Base-by-base conservation (phyloP, 768 basidiomycete species). In the Macrolepiota albuminosa region DNA sequence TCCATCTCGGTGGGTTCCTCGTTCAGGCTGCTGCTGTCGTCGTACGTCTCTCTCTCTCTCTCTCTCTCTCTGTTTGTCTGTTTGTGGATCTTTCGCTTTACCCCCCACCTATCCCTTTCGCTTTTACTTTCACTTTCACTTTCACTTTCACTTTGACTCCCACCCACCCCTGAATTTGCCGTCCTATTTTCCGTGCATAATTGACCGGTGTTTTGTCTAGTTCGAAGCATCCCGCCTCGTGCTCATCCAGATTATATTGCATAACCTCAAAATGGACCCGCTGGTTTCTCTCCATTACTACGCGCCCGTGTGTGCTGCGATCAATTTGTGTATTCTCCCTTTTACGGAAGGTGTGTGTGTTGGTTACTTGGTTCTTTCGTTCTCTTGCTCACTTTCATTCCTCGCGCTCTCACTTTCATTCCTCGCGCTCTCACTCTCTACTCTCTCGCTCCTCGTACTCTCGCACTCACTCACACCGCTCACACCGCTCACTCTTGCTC, bases 181-280 rank as follows among this genome's bases (percentile, higher is more conserved):
- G 2, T 29, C 0, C 42, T n/a, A 55, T 40, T 40, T 16, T 58
- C 34, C 26, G 34, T 53, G 8, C 31, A 54, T 48, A 21, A 21
- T 1, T 21, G 29, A 14, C 40, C 40, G 14, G 39, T 14, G 6
- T 29, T 29, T 29, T 29, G 4, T 29, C 29, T 29, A 45, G 86
- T 98, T 98, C 69, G 96, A 99, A 74, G 89, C 93, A 1, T 89
- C 91, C 21, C 89, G 96, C 43, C 83, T 98, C 13, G 94, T 98
- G 26, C 94, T 97, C 86, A 98, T 98, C 61, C 91, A 98, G 71
- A 85, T 95, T 55, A 85, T 98, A 43, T 79, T 98, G 0, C 93
- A 97, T 69, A 95, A 95, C 40, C 77, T 97, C 68, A 97, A 97
- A 76, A 98, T 98, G 95, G 94, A 97, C 69, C 96, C 96, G 0